Conservation (phyloP, 2,329 filamentous ascomycete genomes). For the Aspergillus felis region DNA sequence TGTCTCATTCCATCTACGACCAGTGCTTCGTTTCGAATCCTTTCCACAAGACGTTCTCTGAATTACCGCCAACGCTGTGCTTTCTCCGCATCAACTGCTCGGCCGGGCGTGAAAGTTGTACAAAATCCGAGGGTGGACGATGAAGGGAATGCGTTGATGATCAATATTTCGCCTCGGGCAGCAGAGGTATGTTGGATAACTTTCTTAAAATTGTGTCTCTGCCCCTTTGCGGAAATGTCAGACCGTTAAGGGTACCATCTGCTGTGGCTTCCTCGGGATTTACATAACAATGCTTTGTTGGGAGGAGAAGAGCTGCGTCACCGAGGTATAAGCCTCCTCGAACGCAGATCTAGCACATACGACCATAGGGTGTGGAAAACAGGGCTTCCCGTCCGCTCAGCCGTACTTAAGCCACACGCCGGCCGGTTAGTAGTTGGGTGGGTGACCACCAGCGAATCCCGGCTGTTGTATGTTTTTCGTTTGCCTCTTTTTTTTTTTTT, state of each 20-base stretch:
- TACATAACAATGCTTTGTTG: neutral
- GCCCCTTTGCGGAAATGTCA: neutral
- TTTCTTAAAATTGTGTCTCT: slow-evolving; percentile 1
- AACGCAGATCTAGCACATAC: slow-evolving; percentile 29
- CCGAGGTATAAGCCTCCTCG: slow-evolving; percentile 12
- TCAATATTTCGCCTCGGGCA: slow-evolving; percentile 81
- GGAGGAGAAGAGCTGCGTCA: neutral
- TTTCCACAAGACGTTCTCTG: neutral
- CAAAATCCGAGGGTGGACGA: slow-evolving; percentile 75
- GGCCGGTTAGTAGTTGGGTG: slow-evolving; percentile 46
- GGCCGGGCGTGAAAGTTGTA: slow-evolving; percentile 40
- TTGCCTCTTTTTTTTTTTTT: no score
- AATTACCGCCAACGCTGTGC: slow-evolving; percentile 17
- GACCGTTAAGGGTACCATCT: neutral
- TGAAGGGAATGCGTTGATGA: slow-evolving; percentile 74
- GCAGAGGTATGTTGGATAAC: slow-evolving; percentile 58
- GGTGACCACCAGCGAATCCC: slow-evolving; percentile 46
- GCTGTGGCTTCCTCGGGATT: neutral
- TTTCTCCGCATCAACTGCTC: slow-evolving; percentile 34
- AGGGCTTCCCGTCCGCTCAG: slow-evolving; percentile 47
- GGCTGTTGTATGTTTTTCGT: slow-evolving; percentile 44
- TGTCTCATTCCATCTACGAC: slow-evolving; percentile 1
- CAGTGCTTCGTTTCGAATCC: neutral
- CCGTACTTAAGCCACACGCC: slow-evolving; percentile 46
- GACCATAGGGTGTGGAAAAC: slow-evolving; percentile 45